Evolutionary conservation across 768 basidiomycete species (phyloP).

Genomic region (Agaricus sinodeliciosus): DNA sequence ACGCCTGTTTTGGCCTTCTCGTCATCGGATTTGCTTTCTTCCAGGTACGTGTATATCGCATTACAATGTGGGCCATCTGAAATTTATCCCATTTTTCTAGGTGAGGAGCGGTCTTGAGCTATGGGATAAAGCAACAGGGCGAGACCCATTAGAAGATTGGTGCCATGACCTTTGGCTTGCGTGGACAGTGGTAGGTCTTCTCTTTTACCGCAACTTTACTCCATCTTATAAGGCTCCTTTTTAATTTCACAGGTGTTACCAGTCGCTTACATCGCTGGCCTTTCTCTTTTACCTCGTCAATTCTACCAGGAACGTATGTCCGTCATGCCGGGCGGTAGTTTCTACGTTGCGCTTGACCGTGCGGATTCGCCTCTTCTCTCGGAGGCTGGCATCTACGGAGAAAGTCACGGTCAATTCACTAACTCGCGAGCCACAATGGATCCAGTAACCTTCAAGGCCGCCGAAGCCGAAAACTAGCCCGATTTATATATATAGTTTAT

Average conservation of each 20-base stretch:
- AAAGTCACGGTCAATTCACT: background rate
- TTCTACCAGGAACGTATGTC: conserved; percentile 30
- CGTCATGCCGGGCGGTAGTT: conserved; percentile 8
- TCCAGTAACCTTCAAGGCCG: background rate
- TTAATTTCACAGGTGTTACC: conserved; percentile 32
- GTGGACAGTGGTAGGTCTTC: conserved; percentile 38
- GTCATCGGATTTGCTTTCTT: conserved; percentile 45
- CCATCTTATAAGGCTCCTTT: background rate
- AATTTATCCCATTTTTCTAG: conserved; percentile 15
- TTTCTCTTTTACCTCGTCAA: conserved; percentile 35
- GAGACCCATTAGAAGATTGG: conserved; percentile 28
- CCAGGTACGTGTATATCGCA: conserved; percentile 29
- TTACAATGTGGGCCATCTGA: conserved; percentile 6
- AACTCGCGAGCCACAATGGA: conserved; percentile 3
- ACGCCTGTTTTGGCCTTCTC: conserved; percentile 45
- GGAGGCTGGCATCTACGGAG: conserved; percentile 7
- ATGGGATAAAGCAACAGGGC: conserved; percentile 32
- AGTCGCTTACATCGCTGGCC: conserved; percentile 38
- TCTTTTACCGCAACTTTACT: background rate
- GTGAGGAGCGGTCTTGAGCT: conserved; percentile 39
- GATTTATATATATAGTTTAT: too few species aligned
- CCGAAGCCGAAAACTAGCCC: conserved; percentile 5
- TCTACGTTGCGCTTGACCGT: conserved; percentile 20
- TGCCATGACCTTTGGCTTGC: conserved; percentile 35
- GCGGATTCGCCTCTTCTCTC: conserved; percentile 15